These are phyloP conservation scores for Coemansia umbellata DNA, from an alignment of 192 early-diverging fungal species.

Conservation along the genomic window DNA sequence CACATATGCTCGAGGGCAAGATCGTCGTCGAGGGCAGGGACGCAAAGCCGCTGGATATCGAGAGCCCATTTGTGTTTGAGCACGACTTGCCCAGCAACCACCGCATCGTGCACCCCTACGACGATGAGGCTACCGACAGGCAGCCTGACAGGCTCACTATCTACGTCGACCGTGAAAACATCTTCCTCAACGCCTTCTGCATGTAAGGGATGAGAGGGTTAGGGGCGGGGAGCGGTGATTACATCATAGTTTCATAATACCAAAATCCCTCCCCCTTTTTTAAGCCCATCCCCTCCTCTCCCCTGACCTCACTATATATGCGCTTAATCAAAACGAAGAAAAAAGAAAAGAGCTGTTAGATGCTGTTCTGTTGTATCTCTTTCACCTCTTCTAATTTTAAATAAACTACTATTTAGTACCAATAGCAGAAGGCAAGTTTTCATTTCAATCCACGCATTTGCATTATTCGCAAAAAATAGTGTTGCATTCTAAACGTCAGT, in stretches of 20 bases:
- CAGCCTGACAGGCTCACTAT: conserved; percentile 29
- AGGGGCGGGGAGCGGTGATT: conserved; percentile 1
- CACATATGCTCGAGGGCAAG: conserved; percentile 33
- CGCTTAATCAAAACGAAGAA: no score
- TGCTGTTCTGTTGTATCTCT: no score
- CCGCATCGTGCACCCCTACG: conserved; percentile 38
- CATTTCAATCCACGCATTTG: no score
- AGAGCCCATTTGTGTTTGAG: conserved; percentile 20
- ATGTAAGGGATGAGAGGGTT: conserved; percentile 2
- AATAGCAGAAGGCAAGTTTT: no score
- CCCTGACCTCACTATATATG: no score
- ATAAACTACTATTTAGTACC: no score
- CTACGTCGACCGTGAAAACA: conserved; percentile 47
- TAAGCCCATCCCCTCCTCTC: no score
- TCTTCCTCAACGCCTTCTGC: conserved; percentile 38
- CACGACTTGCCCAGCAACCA: conserved; percentile 37
- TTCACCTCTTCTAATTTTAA: no score
- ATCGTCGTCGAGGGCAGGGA: conserved; percentile 35
- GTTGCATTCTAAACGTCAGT: no score
- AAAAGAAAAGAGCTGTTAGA: no score
- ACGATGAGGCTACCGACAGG: conserved; percentile 21
- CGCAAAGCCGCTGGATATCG: conserved; percentile 27
- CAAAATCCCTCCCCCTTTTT: no score
- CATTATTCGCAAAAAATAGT: no score
- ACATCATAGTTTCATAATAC: neutral